Evolutionary conservation across 2,329 filamentous ascomycete species (phyloP), one percentile per base, ranked within the genome.

Genomic region (Aspergillus sp.): DNA sequence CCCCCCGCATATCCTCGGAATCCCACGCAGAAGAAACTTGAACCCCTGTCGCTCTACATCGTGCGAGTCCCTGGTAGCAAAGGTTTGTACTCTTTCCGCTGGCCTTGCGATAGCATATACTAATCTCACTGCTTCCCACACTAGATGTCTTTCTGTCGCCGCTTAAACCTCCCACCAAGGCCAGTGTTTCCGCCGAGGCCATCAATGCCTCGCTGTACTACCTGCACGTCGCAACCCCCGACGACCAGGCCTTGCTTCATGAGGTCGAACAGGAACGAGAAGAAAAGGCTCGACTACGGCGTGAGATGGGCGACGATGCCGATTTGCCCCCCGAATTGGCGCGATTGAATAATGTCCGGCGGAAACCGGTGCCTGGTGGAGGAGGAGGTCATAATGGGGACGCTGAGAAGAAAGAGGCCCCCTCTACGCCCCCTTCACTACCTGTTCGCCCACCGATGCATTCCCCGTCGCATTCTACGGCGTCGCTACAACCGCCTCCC

Each of bases 61-160:
- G 92, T 94, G 39, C 84, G 94, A 65, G 94, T 99, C 0, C 95
- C 95, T 1, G 94, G 94, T 22, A 96, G 90, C 63, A 87, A 88
- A 87, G 91, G 92, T 93, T 81, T 20, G 69, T 10, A 4, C 60
- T 22, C 53, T 6, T 55, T 24, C 6, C 53, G 56, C 42, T 53
- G n/a, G 29, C 20, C 49, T 11, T 52, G 32, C 31, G 42, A 18
- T 46, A 7, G 4, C 22, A 14, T 9, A 50, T 58, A 49, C 56
- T 59, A 11, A 32, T 14, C 7, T 62, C 55, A 63, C 65, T 50
- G 65, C 47, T 59, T 55, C 49, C 36, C 52, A n/a, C 18, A 49
- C 63, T 24, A 95, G 94, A 97, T 82, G 85, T 97, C 58, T 96
- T 97, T 67, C 86, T 99, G 50, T 96, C 94, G 1, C 91, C 95